These are phyloP conservation scores for Stereocaulon alpinum DNA, from an alignment of 495 filamentous ascomycete species.

Conservation along the genomic window DNA sequence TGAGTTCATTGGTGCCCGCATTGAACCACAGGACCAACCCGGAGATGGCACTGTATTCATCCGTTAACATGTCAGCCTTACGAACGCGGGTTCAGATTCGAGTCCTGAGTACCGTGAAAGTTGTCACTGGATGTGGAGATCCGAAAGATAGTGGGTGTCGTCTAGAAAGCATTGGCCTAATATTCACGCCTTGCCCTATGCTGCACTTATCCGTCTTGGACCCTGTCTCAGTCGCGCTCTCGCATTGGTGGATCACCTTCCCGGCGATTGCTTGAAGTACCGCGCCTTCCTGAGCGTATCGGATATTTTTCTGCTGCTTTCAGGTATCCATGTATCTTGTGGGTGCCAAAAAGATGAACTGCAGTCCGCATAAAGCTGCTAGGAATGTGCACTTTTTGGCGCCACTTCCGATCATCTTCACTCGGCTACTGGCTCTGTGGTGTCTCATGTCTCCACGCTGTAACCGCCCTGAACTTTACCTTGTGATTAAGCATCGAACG, in stretches of 20 bases:
- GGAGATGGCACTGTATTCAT: neutral
- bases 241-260: conserved; percentile 1
- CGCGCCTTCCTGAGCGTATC: conserved; percentile 12
- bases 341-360: conserved; percentile 9
- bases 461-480: neutral
- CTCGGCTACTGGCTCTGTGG: neutral
- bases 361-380: conserved; percentile 9
- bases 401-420: neutral
- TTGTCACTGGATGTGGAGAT: neutral
- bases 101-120: neutral
- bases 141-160: neutral
- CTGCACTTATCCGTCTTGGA: conserved; percentile 5
- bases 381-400: conserved; percentile 13
- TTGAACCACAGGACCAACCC: neutral
- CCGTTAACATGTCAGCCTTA: neutral
- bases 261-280: conserved; percentile 7
- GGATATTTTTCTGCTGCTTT: conserved; percentile 10
- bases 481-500: neutral
- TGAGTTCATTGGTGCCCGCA: conserved; percentile 6
- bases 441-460: neutral
- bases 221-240: conserved; percentile 8
- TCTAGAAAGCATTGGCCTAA: conserved; percentile 3
- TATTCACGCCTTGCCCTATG: conserved; percentile 2
- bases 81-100: neutral
- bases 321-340: neutral